Base-by-base conservation (phyloP, 140 eudicot genomes). In the Ambrosia hybrid region DNA sequence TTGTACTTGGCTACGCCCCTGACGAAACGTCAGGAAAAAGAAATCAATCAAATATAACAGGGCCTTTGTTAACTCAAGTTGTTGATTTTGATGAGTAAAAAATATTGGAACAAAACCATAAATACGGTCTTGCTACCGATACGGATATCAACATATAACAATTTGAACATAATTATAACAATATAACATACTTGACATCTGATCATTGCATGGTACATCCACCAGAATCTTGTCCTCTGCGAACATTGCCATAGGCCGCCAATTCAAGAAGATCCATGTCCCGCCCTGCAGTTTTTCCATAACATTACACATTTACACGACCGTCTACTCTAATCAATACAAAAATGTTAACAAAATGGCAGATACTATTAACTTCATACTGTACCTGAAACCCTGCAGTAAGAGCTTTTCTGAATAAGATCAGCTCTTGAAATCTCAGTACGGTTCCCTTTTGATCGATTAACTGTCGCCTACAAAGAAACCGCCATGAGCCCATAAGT, bases 231-330 rank as follows among this genome's bases (percentile, higher is more conserved):
- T 84, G 91, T 33, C 87, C 91, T 48, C 87, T 88, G 21, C 92
- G 94, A 4, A 89, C 96, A 78, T 92, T 90, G 30, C 99, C 99
- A 88, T 82, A 94, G 41, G 97, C 94, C 1, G 99, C 88, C 76
- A 94, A 76, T 79, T 94, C 99, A 43, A 94, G 88, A 73, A 94
- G 94, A 84, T 94, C 99, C 99, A 88, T 92, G 68, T 90, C 99
- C 34, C 97, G 94, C 71, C 95, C 99, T 94, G 87, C 82, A 79
- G 5, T 41, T 67, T 13, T 34, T 34, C 2, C 43, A 30, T 11
- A 10, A 11, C 5, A 30, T 59, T n/a, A 1, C 26, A 21, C 26
- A 21, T 21, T 21, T 21, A 59, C 5, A 26, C 9, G 1, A 30
- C 9, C 30, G 16, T 4, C 65, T 59, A 30, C 43, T 11, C 65